Conservation (phyloP, 176 grass and related monocot species). For the Cenchrus americanus region DNA sequence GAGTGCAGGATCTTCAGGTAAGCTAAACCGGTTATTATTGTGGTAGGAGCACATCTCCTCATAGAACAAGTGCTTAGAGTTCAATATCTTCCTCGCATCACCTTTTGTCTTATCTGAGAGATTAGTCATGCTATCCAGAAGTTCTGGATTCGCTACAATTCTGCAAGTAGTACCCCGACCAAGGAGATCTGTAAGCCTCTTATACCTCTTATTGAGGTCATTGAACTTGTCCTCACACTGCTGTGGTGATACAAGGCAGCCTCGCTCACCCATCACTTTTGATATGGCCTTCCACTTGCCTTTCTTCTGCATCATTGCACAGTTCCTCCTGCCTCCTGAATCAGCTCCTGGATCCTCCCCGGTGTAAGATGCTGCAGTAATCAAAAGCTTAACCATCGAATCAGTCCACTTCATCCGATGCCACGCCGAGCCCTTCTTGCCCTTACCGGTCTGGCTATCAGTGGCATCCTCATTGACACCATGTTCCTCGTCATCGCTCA, state of each 20-base stretch:
- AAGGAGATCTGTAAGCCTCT: constrained; percentile 66
- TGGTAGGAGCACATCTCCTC: constrained; percentile 82
- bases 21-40: constrained; percentile 53
- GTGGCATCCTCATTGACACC: constrained; percentile 48
- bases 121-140: constrained; percentile 55
- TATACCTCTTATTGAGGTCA: constrained; percentile 84
- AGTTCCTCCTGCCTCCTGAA: constrained; percentile 47
- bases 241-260: constrained; percentile 66
- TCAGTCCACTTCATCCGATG: constrained; percentile 76
- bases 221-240: constrained; percentile 84
- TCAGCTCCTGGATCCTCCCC: constrained; percentile 57
- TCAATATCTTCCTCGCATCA: constrained; percentile 62
- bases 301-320: constrained; percentile 64
- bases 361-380: constrained; percentile 53
- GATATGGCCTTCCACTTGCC: constrained; percentile 78
- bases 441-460: constrained; percentile 50
- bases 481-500: constrained; percentile 61
- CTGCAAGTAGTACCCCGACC: constrained; percentile 64
- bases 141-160: constrained; percentile 59
- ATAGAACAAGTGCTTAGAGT: constrained; percentile 75
- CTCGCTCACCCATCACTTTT: constrained; percentile 59
- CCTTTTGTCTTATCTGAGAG: constrained; percentile 64
- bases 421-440: constrained; percentile 61
- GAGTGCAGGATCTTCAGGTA: constrained; percentile 60
- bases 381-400: constrained; percentile 66